These are phyloP conservation scores for Candida boidinii DNA, from an alignment of 805 yeast genomes.

Conservation along the genomic window DNA sequence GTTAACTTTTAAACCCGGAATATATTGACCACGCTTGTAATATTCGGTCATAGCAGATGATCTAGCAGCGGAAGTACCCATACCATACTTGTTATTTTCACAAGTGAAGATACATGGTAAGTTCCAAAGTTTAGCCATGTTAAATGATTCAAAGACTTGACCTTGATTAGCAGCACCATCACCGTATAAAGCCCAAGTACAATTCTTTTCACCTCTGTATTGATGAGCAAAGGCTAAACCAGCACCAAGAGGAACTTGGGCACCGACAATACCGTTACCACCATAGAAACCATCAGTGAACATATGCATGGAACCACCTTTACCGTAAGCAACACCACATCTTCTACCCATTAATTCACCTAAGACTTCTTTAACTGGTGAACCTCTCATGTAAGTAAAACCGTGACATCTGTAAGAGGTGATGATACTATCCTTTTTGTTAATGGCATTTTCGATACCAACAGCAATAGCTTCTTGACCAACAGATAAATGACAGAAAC, in stretches of 20 bases:
- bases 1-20: conserved; percentile 95
- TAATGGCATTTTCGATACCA: conserved; percentile 93
- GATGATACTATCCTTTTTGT: conserved; percentile 77
- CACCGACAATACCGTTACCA: conserved; percentile 99
- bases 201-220: conserved; percentile 70
- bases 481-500: conserved; percentile 96
- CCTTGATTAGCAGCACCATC: conserved; percentile 99
- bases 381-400: conserved; percentile 94
- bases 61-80: conserved; percentile 98
- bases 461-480: conserved; percentile 99
- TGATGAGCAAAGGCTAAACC: conserved; percentile 98
- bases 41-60: conserved; percentile 95
- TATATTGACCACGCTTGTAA: conserved; percentile 98
- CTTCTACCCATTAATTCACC: conserved; percentile 98
- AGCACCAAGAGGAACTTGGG: conserved; percentile 97
- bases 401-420: conserved; percentile 99
- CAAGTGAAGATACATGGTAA: conserved; percentile 92
- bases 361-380: conserved; percentile 78
- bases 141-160: conserved; percentile 94
- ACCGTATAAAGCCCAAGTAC: conserved; percentile 88
- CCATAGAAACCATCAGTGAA: conserved; percentile 94
- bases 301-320: conserved; percentile 99
- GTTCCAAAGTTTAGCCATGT: conserved; percentile 99
- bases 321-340: conserved; percentile 92
- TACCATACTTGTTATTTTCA: conserved; percentile 99